phyloP scores from a whole-genome alignment of 2,329 filamentous ascomycete genomes.

The Xylaria sp. region DNA sequence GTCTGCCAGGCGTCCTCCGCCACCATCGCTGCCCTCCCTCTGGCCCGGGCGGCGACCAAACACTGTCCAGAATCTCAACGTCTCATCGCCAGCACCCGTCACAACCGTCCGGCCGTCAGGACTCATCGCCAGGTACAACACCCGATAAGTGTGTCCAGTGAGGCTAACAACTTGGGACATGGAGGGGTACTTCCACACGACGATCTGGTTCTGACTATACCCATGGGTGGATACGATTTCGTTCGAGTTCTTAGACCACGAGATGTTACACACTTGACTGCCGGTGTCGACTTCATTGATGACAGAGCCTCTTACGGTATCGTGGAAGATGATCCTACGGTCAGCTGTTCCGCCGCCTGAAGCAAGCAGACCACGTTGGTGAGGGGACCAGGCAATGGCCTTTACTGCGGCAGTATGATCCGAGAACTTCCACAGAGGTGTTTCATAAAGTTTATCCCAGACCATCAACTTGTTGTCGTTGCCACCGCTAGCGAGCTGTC shows the following conservation, averaged over 20 bases:
- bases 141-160: conserved; percentile 95
- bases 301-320: conserved; percentile 83
- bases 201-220: conserved; percentile 98
- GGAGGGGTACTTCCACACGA: conserved; percentile 98
- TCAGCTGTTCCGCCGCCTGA: conserved; percentile 96
- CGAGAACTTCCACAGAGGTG: conserved; percentile 91
- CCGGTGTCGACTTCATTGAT: conserved; percentile 95
- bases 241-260: conserved; percentile 97
- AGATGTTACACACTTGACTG: conserved; percentile 97
- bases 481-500: conserved; percentile 92
- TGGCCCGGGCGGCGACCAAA: conserved; percentile 85
- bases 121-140: conserved; percentile 96
- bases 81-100: conserved; percentile 96
- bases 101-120: conserved; percentile 94
- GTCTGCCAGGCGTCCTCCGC: conserved; percentile 73
- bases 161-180: conserved; percentile 97
- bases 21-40: conserved; percentile 72
- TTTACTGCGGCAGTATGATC: conserved; percentile 97
- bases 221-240: conserved; percentile 98
- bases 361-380: conserved; percentile 92
- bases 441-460: conserved; percentile 95
- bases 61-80: conserved; percentile 94
- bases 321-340: conserved; percentile 97
- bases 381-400: conserved; percentile 96
- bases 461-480: conserved; percentile 99